Evolutionary conservation across 176 grass and related monocot species (phyloP).

Genomic region (Aegilops tauschii): DNA sequence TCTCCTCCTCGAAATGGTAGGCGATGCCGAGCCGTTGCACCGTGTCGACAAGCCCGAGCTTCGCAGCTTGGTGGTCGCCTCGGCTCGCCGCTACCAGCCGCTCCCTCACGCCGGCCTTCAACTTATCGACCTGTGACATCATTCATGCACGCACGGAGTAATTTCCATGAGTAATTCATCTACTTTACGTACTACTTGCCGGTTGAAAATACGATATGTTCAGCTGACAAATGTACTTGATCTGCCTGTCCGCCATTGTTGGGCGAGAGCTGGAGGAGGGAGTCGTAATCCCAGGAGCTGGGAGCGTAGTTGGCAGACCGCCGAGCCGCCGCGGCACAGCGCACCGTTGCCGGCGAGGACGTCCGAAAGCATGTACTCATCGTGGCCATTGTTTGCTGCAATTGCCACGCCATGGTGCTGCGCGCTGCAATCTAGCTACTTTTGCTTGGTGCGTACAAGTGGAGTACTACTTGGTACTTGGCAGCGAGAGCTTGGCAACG

Average conservation of each 20-base stretch:
- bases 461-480: no score
- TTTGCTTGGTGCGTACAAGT: no score
- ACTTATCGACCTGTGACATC: background rate
- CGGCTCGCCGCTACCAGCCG: background rate
- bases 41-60: constrained; percentile 31
- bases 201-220: background rate
- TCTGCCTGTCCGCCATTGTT: background rate
- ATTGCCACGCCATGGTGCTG: background rate
- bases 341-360: background rate
- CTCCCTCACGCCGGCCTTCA: constrained; percentile 28
- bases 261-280: background rate
- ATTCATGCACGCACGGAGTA: background rate
- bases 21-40: constrained; percentile 49
- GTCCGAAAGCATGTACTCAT: background rate
- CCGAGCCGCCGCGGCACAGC: background rate
- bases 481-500: no score
- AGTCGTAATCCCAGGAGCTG: constrained; percentile 36
- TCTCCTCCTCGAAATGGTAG: constrained; percentile 49
- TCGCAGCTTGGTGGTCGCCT: background rate
- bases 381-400: background rate
- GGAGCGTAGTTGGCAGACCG: constrained; percentile 44
- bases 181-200: background rate
- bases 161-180: background rate
- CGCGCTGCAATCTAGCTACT: no score
- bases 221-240: background rate